phyloP scores from a whole-genome alignment of 805 yeast species.

The Kuraishia borneana region DNA sequence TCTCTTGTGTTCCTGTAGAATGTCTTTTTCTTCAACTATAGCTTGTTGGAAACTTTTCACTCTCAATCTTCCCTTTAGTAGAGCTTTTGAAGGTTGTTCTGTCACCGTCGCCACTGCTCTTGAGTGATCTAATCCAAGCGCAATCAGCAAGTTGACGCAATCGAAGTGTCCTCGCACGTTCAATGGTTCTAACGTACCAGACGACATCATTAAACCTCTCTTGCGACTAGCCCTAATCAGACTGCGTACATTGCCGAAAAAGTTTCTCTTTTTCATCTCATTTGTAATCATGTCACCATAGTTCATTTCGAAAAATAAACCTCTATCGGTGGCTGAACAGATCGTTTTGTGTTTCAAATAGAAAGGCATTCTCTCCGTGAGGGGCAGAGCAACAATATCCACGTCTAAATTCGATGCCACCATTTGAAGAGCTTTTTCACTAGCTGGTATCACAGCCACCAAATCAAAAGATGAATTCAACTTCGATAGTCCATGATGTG shows the following conservation, averaged over 20 bases:
- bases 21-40: constrained; percentile 36
- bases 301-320: constrained; percentile 70
- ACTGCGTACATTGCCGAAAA: constrained; percentile 62
- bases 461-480: constrained; percentile 49
- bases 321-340: constrained; percentile 75
- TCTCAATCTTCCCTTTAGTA: constrained; percentile 67
- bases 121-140: constrained; percentile 61
- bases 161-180: constrained; percentile 62
- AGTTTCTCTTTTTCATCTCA: constrained; percentile 33
- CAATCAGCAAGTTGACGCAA: constrained; percentile 47
- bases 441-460: constrained; percentile 68
- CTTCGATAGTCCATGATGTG: constrained; percentile 50
- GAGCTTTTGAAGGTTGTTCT: constrained; percentile 48
- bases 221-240: constrained; percentile 73
- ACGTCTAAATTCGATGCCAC: constrained; percentile 70
- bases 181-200: constrained; percentile 54
- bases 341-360: constrained; percentile 76
- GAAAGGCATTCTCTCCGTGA: constrained; percentile 54
- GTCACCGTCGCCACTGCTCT: constrained; percentile 50
- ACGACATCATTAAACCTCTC: constrained; percentile 67
- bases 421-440: constrained; percentile 68
- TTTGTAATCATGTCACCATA: constrained; percentile 28
- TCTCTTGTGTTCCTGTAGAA: not conserved
- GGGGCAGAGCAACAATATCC: constrained; percentile 69
- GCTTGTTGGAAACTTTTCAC: constrained; percentile 71